Evolutionary conservation across 2,329 filamentous ascomycete genomes (phyloP), one percentile per base, ranked within the genome.

Genomic region (Zymoseptoria brevis): DNA sequence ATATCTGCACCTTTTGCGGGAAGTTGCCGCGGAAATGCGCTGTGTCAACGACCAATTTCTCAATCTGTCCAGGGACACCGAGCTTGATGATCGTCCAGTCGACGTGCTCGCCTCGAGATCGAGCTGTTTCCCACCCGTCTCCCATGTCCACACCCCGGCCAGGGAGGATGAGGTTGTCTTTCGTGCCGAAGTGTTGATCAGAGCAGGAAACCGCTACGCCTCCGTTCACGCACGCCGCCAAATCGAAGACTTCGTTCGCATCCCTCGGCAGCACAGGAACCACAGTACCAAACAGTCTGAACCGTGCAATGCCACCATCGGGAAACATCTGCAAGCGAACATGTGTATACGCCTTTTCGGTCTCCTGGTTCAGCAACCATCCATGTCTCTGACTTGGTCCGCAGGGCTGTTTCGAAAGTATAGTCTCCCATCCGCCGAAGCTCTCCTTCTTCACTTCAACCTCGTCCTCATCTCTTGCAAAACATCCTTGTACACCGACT

Each of bases 1-100:
- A 80, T 0, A 94, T 77, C 69, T 85, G 84, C 21, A 89, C 84
- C 69, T 87, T 85, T 73, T 91, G 87, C 4, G 89, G 90, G 68
- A 87, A 94, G 76, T 95, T 95, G 13, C 90, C 89, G 56, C 89
- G 76, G 73, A 92, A 95, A 74, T 89, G 88, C 50, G 88, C 88
- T 7, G 90, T 94, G 71, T 95, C 90, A 26, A 92, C 82, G 16
- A 92, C 75, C 57, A 92, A 77, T 66, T 80, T 84, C 68, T 86
- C 82, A 62, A 89, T 81, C 60, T 79, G 79, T 7, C 84, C 87
- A 4, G 83, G 79, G 0, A 83, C 82, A 22, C 88, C 89, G 19
- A 94, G 81, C 53, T 83, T 82, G 64, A 94, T 83, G 65, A 93
- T 84, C n/a, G 85, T 80, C 89, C 90, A 94, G 74, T 94, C 89